Percentiles rank a stretch among this genome's conserved stretches.
Conservation (phyloP, 2,329 filamentous ascomycete genomes). For the Fusarium nelsonii region DNA sequence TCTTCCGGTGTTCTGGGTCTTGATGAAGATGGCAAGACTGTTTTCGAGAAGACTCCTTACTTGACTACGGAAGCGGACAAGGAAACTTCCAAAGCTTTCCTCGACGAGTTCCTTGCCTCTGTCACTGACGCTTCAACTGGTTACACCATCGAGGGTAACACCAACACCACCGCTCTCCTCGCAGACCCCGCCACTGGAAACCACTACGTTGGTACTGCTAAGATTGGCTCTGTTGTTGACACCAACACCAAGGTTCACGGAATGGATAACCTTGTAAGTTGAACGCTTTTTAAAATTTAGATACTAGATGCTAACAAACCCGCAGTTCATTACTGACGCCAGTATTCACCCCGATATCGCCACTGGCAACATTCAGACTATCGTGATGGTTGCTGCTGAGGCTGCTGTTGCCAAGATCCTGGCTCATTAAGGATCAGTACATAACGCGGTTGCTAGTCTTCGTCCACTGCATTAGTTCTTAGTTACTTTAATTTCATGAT, state of each 20-base stretch:
- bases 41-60: conserved; percentile 70
- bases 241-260: conserved; percentile 72
- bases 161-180: conserved; percentile 48
- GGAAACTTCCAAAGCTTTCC: conserved; percentile 72
- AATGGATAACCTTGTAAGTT: conserved; percentile 67
- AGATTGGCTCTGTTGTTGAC: conserved; percentile 74
- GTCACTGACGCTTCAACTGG: conserved; percentile 54
- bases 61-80: conserved; percentile 70
- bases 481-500: too few relatives aligned
- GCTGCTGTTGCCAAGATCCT: conserved; percentile 60
- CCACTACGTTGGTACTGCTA: conserved; percentile 69
- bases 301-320: not conserved
- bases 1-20: conserved; percentile 73
- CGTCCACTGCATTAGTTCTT: too few relatives aligned
- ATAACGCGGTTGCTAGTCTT: too few relatives aligned
- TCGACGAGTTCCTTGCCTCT: conserved; percentile 70
- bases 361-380: conserved; percentile 73
- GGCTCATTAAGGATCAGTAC: not conserved
- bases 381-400: conserved; percentile 73
- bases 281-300: rapidly evolving
- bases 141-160: conserved; percentile 24
- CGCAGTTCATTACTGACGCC: conserved; percentile 71
- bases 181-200: conserved; percentile 53
- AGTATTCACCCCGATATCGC: conserved; percentile 76
- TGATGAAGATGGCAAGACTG: conserved; percentile 66